A percentile compares a stretch with the other conserved stretches of the same genome.
Evolutionary conservation across 192 early-diverging fungal species (phyloP).

Genomic region (Backusella psychrophila): DNA sequence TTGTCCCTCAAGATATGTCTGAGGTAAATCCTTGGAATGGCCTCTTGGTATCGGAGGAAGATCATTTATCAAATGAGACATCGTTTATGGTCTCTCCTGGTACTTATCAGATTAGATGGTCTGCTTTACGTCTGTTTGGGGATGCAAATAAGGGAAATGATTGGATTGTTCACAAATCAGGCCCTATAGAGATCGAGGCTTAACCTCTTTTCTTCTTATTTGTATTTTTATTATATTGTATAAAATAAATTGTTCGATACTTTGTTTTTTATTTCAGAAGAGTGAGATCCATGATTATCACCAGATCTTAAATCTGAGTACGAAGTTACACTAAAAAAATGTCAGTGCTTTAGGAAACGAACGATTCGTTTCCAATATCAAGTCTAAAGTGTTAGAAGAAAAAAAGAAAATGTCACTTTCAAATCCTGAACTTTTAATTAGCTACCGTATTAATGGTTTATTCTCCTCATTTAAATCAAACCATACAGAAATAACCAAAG

Average conservation of each 20-base stretch:
- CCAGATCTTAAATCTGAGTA: no score
- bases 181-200: conserved; percentile 20
- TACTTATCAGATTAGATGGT: conserved; percentile 23
- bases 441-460: no score
- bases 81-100: conserved; percentile 15
- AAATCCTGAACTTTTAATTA: no score
- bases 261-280: background rate
- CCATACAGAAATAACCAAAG: background rate
- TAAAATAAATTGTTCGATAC: background rate
- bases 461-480: no score
- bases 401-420: no score
- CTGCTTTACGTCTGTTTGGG: conserved; percentile 34
- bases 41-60: background rate
- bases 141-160: conserved; percentile 21
- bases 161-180: conserved; percentile 15
- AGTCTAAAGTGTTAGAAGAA: no score
- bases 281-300: background rate
- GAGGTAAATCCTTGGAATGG: conserved; percentile 11
- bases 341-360: no score
- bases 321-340: no score
- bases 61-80: background rate
- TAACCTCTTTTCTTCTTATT: background rate
- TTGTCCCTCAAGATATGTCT: background rate
- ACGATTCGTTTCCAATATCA: no score
- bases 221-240: background rate